Percentiles rank a stretch among this genome's conserved stretches.
These are phyloP conservation scores for Diaporthe australafricana DNA, from an alignment of 2,329 filamentous ascomycete genomes.

Conservation along the genomic window DNA sequence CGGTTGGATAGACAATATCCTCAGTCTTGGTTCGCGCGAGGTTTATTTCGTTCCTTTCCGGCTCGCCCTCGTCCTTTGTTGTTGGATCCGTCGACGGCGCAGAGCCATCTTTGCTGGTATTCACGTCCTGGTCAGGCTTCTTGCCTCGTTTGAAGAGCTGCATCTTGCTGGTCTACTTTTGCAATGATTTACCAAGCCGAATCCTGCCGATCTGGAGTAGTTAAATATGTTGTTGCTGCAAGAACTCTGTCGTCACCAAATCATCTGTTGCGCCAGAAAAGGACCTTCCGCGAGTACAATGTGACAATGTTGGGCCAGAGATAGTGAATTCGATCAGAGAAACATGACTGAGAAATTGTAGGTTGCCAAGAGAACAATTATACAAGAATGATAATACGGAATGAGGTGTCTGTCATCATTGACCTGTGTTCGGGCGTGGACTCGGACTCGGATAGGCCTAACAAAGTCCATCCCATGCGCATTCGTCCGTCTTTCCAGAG, in stretches of 20 bases:
- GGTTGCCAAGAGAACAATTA: neutral
- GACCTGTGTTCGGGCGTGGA: neutral
- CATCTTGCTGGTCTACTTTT: conserved; percentile 1
- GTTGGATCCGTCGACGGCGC: neutral
- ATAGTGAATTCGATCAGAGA: neutral
- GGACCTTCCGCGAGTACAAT: neutral
- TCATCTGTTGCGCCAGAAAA: neutral
- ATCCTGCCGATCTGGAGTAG: neutral
- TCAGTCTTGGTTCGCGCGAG: conserved; percentile 41
- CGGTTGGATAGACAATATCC: conserved; percentile 48
- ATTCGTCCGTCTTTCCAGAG: conserved; percentile 1
- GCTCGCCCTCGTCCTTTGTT: conserved; percentile 13
- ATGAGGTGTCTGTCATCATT: neutral
- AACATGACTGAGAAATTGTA: neutral
- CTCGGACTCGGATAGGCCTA: conserved; percentile 21
- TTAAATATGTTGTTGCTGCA: neutral
- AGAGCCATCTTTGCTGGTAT: conserved; percentile 10
- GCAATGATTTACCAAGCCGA: neutral
- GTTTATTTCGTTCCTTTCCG: conserved; percentile 25
- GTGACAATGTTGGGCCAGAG: neutral
- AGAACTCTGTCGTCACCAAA: neutral
- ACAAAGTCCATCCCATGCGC: neutral
- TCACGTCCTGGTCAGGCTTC: conserved; percentile 30
- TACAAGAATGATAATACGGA: neutral
- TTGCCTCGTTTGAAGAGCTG: conserved; percentile 33